A percentile compares a stretch with the other conserved stretches of the same genome.
Conservation (phyloP, 1,284 basidiomycete species). For the Sporisorium exsertum region DNA sequence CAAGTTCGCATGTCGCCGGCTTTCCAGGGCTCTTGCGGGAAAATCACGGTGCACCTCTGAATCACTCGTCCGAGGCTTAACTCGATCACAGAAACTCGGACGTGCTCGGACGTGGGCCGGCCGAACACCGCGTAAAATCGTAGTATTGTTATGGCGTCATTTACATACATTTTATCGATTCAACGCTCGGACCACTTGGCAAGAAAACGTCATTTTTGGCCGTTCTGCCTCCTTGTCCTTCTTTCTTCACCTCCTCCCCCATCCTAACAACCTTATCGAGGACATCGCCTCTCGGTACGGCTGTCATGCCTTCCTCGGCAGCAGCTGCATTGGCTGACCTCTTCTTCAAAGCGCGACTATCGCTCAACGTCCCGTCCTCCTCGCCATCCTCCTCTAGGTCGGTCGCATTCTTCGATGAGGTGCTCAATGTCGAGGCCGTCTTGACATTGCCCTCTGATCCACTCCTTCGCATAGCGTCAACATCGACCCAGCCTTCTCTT, state of each 20-base stretch:
- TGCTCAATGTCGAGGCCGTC: conserved; percentile 31
- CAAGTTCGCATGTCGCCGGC: conserved; percentile 5
- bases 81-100: neutral
- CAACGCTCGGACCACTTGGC: conserved; percentile 4
- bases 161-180: neutral
- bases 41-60: neutral
- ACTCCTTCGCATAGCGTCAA: conserved; percentile 16
- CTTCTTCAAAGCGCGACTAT: conserved; percentile 35
- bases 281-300: neutral
- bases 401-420: conserved; percentile 44
- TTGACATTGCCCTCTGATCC: conserved; percentile 30
- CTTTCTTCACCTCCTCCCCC: conserved; percentile 1
- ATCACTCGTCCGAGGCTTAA: conserved; percentile 5
- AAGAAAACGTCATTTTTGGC: neutral
- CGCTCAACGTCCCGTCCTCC: conserved; percentile 22
- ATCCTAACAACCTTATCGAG: neutral
- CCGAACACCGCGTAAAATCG: neutral
- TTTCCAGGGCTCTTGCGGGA: neutral
- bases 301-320: conserved; percentile 22
- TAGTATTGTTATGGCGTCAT: neutral
- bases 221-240: conserved; percentile 5
- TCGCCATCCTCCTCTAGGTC: conserved; percentile 15
- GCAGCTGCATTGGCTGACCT: conserved; percentile 30
- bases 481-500: neutral
- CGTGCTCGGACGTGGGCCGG: neutral